phyloP scores from a whole-genome alignment of 2,329 filamentous ascomycete species.

The Cladosporium phlei region DNA sequence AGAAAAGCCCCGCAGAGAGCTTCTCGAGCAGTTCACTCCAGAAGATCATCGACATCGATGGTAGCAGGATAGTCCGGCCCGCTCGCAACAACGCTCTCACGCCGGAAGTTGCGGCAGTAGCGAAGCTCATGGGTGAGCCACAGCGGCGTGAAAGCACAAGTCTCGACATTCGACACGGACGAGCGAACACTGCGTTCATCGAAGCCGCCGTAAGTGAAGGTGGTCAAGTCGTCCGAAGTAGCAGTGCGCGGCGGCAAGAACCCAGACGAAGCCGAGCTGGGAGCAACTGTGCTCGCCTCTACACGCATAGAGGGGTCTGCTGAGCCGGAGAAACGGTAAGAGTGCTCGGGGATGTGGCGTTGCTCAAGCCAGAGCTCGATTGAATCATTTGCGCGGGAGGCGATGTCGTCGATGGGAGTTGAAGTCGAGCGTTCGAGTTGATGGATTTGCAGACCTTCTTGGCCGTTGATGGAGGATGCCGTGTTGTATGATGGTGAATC shows the following conservation, averaged over 20 bases:
- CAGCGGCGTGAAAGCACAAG: conserved; percentile 3
- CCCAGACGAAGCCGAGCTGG: conserved; percentile 2
- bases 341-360: not conserved
- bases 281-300: not conserved
- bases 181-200: not conserved
- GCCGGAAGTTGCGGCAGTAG: not conserved
- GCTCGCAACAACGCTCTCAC: not conserved
- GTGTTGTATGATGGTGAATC: too few relatives aligned
- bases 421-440: not conserved
- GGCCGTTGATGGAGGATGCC: not conserved
- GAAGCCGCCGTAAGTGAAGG: not conserved
- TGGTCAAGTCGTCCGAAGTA: not conserved
- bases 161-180: too few relatives aligned
- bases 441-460: conserved; percentile 5
- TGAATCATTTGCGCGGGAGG: not conserved
- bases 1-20: too few relatives aligned
- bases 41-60: too few relatives aligned
- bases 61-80: too few relatives aligned
- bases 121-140: conserved; percentile 4
- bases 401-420: not conserved
- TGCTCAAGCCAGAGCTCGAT: not conserved
- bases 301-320: conserved; percentile 5
- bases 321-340: not conserved
- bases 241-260: not conserved
- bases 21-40: too few relatives aligned